Conservation (phyloP, 192 early-diverging fungal genomes). For the Rhizophagus sp. region DNA sequence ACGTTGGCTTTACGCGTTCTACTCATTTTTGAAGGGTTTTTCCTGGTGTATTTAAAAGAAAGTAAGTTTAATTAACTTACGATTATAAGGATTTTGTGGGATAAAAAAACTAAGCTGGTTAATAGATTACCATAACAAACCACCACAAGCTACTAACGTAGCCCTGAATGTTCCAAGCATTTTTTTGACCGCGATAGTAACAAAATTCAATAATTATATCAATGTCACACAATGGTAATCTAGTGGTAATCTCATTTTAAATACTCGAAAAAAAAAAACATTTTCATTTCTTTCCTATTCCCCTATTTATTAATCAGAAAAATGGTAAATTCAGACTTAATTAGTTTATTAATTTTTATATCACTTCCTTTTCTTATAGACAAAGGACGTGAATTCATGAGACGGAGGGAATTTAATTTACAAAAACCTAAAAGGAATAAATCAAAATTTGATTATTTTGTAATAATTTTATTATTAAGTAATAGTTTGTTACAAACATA, state of each 20-base stretch:
- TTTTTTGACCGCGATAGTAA: not conserved
- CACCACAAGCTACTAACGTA: constrained; percentile 13
- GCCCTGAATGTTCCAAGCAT: constrained; percentile 28
- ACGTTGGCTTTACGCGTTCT: constrained; percentile 83
- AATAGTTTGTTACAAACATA: not conserved
- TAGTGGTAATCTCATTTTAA: too few species aligned
- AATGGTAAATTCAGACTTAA: constrained; percentile 6
- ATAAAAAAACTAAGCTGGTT: not conserved
- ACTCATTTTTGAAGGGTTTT: constrained; percentile 47
- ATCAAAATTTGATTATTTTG: constrained; percentile 10
- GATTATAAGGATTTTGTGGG: not conserved
- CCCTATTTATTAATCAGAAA: not conserved
- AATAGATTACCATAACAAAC: constrained; percentile 20
- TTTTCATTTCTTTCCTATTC: too few species aligned
- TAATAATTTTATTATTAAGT: not conserved
- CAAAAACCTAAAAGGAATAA: constrained; percentile 4
- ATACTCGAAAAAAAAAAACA: too few species aligned
- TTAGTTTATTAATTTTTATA: not conserved
- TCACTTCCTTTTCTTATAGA: not conserved
- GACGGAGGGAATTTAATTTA: not conserved
- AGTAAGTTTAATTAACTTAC: not conserved
- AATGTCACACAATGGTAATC: too few species aligned
- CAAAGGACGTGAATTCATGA: constrained; percentile 9
- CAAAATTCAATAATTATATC: not conserved
- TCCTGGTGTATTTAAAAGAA: not conserved